Evolutionary conservation across 2,329 filamentous ascomycete genomes (phyloP), one percentile per base, ranked within the genome.

Genomic region (Fusarium redolens): DNA sequence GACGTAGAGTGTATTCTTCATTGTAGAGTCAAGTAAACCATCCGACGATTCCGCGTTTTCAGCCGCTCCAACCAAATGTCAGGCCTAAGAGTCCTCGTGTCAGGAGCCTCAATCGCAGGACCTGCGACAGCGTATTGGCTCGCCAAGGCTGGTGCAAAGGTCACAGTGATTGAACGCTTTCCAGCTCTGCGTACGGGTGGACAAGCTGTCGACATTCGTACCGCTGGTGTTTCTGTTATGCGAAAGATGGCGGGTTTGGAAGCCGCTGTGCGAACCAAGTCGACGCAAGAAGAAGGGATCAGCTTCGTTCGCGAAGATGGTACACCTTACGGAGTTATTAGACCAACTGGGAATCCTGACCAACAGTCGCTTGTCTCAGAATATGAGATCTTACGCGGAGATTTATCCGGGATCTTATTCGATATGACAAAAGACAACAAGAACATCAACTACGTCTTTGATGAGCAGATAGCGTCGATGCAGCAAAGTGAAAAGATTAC

Each of bases 111-210:
- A 58, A 79, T 81, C 60, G 79, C 78, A 15, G 79, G 79, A 12
- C 79, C 78, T 17, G 75, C 77, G 9, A 70, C 75, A 12, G 78
- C 78, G 4, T 79, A 79, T 71, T 79, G 77, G 78, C 72, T 79
- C 15, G 73, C 74, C 44, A 77, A 69, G 63, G 72, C 77, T 12
- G 77, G 79, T 3, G 78, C 78, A 12, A 68, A 54, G 2, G 79
- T 84, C 56, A 84, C 83, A 1, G 69, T 85, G n/a, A 72, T 85
- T 48, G 83, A 85, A 62, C 79, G 81, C 15, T 81, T 79, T 51
- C 74, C 81, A 4, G n/a, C 62, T 51, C n/a, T 81, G 15, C 78
- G 79, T 6, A 82, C 64, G 78, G 76, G 45, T 78, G 82, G 82
- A 7, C 82, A 83, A 38, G 79, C 79, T n/a, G 66, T 83, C 50